Evolutionary conservation across 75 land plant genomes (phyloP).

Genomic region (Pinus tabuliformis): DNA sequence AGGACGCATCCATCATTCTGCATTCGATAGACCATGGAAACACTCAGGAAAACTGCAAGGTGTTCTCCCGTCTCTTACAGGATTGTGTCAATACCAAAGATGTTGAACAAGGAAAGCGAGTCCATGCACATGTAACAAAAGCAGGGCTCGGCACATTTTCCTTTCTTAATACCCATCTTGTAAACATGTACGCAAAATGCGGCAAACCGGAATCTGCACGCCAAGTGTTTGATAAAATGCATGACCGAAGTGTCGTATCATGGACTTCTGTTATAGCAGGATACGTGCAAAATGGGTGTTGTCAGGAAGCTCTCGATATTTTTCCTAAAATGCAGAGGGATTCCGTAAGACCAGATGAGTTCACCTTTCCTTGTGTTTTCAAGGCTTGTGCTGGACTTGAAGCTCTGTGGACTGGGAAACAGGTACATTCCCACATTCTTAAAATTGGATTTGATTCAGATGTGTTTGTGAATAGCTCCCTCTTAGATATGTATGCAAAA

Average conservation of each 20-base stretch:
- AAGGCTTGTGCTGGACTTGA: conserved; percentile 10
- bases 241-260: conserved; percentile 13
- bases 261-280: conserved; percentile 22
- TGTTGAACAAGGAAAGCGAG: neutral
- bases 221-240: conserved; percentile 32
- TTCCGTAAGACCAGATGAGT: neutral
- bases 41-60: neutral
- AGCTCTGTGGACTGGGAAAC: neutral
- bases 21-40: too few relatives aligned
- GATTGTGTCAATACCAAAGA: neutral
- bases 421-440: neutral
- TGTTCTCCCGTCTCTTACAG: neutral
- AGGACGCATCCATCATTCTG: too few relatives aligned
- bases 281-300: neutral
- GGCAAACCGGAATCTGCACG: conserved; percentile 11
- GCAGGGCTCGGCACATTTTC: neutral
- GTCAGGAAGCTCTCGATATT: neutral
- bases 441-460: conserved; percentile 9
- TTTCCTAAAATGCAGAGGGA: neutral
- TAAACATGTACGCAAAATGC: conserved; percentile 12
- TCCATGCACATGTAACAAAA: neutral
- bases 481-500: conserved; percentile 43
- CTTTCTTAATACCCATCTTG: neutral
- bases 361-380: conserved; percentile 9
- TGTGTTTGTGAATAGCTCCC: conserved; percentile 13